Evolutionary conservation across 208 protist genomes (phyloP), one percentile per base, ranked within the genome.

Genomic region (Acanthamoeba triangularis): DNA sequence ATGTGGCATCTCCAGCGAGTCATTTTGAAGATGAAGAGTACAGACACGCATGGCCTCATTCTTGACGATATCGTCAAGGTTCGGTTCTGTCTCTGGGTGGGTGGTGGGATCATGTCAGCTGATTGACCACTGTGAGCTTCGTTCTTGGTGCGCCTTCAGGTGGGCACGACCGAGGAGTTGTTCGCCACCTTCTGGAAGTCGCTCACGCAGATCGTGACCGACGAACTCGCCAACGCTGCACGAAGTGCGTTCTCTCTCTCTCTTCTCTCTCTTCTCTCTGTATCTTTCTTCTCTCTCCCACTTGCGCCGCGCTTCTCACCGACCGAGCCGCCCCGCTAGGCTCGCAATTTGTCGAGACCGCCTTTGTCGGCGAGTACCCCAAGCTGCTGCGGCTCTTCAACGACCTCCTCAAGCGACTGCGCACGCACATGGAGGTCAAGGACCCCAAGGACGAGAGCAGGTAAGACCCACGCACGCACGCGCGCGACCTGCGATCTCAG

Each of bases 1-100:
- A 94, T 96, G 52, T 94, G 90, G 28, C 95, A 97, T 54, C 63
- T 97, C 49, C 96, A 97, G 76, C 74, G 96, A 87, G 82, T 97
- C 41, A 87, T 97, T 28, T 63, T 65, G 41, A 97, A 96, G 47
- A 97, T 95, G 74, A 97, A 93, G 95, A 91, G 94, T 76, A 91
- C 87, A 11, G 2, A 52, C 13, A 95, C 88, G 11, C 78, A 97
- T 35, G 95, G 94, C 28, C 59, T 78, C 23, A 41, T 97, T 30
- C 90, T 97, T 54, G 96, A 97, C 54, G n/a, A 85, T 8, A 72
- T 95, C 47, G 90, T 96, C 67, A 95, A 84, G 65, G 65, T 37
- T 6, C 30, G 11, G 1, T 10, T n/a, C 65, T 14, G 0, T 52
- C 76, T n/a, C n/a, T 18, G 33, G 37, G 44, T 47, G 4, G 44